Evolutionary conservation across 495 filamentous ascomycete species (phyloP), one percentile per base, ranked within the genome.

Genomic region (Daldinia grandis): DNA sequence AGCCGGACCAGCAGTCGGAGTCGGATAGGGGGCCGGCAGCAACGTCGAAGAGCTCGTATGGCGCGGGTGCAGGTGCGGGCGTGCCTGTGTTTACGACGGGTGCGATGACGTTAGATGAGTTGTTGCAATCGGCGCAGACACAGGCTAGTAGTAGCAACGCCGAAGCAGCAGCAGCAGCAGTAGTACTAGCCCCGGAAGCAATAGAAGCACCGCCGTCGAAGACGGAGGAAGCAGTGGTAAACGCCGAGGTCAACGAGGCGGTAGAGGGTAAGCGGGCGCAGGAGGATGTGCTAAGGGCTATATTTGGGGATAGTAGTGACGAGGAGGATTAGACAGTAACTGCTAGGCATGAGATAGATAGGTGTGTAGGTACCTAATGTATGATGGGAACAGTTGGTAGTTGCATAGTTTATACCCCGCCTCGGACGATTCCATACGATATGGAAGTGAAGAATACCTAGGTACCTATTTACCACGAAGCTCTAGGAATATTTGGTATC

Each of bases 261-360:
- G 74, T 99, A 30, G 94, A 97, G 71, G 92, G 86, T 0, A 85
- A 91, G 70, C 89, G 89, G 62, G 92, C 94, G 4, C 90, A 90
- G 2, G 95, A 97, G 51, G 93, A 91, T n/a, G 90, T 98, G 3
- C 96, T 99, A 74, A 92, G 89, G 76, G 93, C 93, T 21, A 93
- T 99, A 15, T 99, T 99, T 84, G 95, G 95, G 8, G 93, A 92
- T 76, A 92, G 90, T 61, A 91, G 92, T 72, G 90, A 94, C 67
- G 90, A 93, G 14, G 84, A 87, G n/a, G 78, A 76, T 62, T 76
- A 73, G 33, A 55, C 2, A 12, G 12, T 14, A 4, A n/a, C n/a
- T n/a, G n/a, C 33, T 35, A 1, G 33, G 33, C 5, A 21, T 24
- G 42, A 47, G 19, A 47, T 44, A 40, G 37, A n/a, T 3, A 17